phyloP scores from a whole-genome alignment of 2,329 filamentous ascomycete genomes.

The Metarhizium sp. region DNA sequence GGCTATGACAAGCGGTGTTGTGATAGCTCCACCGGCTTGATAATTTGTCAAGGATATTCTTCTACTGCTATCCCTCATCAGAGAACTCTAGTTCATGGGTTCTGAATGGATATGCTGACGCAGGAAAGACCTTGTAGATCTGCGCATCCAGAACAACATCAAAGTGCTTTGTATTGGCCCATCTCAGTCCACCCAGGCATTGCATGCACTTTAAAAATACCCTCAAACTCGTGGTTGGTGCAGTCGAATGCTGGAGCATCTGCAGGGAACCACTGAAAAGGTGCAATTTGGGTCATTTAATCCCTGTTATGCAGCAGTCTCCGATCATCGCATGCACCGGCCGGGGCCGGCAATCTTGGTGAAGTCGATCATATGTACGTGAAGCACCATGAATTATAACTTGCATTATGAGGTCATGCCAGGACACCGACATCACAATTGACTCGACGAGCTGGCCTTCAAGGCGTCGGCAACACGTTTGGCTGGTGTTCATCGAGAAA shows the following conservation, averaged over 20 bases:
- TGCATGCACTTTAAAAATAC: background rate
- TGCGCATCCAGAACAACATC: background rate
- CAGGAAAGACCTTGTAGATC: background rate
- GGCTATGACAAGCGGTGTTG: background rate
- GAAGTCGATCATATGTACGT: background rate
- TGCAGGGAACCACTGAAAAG: background rate
- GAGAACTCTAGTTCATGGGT: no score
- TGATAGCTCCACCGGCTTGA: background rate
- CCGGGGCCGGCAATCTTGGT: slow-evolving; percentile 1
- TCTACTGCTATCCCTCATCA: no score
- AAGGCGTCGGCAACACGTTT: no score
- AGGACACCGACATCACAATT: no score
- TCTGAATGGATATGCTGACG: background rate
- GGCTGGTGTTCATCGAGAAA: no score
- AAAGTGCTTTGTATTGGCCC: background rate
- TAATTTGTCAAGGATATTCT: no score
- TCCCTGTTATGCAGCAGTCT: background rate
- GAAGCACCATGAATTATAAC: background rate
- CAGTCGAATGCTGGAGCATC: background rate
- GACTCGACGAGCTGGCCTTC: no score
- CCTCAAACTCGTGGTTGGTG: background rate
- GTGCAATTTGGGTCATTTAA: background rate
- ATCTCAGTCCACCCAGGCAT: background rate
- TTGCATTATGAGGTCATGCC: no score
- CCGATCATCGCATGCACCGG: background rate